These are phyloP conservation scores for Neofusicoccum parvum DNA, from an alignment of 2,329 filamentous ascomycete species.

Conservation along the genomic window DNA sequence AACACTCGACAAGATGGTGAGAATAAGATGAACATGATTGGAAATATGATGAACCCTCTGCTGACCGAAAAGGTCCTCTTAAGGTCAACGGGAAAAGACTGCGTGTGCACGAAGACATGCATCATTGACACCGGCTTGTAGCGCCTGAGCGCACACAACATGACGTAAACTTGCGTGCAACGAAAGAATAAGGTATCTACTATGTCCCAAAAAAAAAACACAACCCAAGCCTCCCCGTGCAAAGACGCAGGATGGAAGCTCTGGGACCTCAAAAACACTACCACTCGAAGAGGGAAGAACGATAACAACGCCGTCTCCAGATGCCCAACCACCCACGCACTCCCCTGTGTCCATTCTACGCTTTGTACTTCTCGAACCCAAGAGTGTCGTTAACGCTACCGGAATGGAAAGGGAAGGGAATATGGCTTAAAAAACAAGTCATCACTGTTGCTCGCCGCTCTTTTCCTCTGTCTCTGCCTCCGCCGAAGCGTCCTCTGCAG, in stretches of 20 bases:
- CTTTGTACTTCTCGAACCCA: not conserved
- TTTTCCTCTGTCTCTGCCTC: not conserved
- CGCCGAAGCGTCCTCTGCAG: not conserved
- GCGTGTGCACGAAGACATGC: too few relatives aligned
- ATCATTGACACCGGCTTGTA: too few relatives aligned
- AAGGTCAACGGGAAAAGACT: too few relatives aligned
- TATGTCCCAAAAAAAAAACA: not conserved
- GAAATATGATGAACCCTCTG: too few relatives aligned
- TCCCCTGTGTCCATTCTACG: conserved; percentile 6
- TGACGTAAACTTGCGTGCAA: not conserved
- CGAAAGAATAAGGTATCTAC: conserved; percentile 8
- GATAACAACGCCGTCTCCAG: not conserved
- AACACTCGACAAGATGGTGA: too few relatives aligned
- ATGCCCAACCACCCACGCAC: not conserved
- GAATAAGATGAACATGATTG: too few relatives aligned
- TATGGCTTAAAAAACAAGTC: not conserved
- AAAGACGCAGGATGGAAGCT: not conserved
- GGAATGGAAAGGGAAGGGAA: not conserved
- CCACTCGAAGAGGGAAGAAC: not conserved
- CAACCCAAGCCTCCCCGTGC: too few relatives aligned
- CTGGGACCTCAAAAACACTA: not conserved
- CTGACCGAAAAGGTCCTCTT: too few relatives aligned
- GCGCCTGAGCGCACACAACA: too few relatives aligned
- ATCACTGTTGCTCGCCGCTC: not conserved
- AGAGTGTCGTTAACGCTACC: not conserved